phyloP scores from a whole-genome alignment of 306 rosid genomes.

The Boehmeria nivea region DNA sequence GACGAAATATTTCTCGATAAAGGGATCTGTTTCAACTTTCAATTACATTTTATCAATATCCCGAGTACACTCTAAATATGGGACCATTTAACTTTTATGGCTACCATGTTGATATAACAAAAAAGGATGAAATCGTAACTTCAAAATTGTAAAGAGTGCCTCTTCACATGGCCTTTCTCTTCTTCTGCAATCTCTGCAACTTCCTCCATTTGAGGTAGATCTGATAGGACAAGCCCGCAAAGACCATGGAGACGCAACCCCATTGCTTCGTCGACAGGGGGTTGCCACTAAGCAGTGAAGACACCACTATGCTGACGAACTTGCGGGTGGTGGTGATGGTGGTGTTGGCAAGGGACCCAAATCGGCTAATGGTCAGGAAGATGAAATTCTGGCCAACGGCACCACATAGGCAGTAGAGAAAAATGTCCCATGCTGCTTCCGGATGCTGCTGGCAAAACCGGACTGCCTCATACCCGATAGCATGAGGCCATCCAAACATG shows the following conservation, averaged over 20 bases:
- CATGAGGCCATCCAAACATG: conserved; percentile 87
- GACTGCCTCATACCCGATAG: conserved; percentile 73
- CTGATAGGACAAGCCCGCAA: conserved; percentile 90
- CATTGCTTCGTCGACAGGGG: conserved; percentile 89
- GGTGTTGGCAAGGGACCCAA: conserved; percentile 90
- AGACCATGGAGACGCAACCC: conserved; percentile 86
- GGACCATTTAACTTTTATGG: conserved; percentile 21
- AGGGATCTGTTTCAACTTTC: conserved; percentile 24
- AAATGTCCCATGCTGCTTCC: conserved; percentile 91
- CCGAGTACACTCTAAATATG: conserved; percentile 29
- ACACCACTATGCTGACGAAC: conserved; percentile 90
- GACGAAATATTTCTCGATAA: background rate
- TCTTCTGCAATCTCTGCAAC: conserved; percentile 72
- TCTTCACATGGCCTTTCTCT: conserved; percentile 62
- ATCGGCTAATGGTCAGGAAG: conserved; percentile 85
- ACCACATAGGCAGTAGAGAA: conserved; percentile 85
- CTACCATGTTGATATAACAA: conserved; percentile 19
- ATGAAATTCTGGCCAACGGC: conserved; percentile 98
- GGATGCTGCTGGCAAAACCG: conserved; percentile 79
- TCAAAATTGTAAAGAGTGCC: conserved; percentile 37
- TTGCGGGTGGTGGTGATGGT: conserved; percentile 98
- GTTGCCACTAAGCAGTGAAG: conserved; percentile 87
- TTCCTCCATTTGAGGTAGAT: conserved; percentile 92
- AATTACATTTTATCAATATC: conserved; percentile 37
- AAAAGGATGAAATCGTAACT: background rate